Evolutionary conservation across 108 stramenopile genomes (phyloP), one percentile per base, ranked within the genome.

Genomic region (Cyclotella cryptica): DNA sequence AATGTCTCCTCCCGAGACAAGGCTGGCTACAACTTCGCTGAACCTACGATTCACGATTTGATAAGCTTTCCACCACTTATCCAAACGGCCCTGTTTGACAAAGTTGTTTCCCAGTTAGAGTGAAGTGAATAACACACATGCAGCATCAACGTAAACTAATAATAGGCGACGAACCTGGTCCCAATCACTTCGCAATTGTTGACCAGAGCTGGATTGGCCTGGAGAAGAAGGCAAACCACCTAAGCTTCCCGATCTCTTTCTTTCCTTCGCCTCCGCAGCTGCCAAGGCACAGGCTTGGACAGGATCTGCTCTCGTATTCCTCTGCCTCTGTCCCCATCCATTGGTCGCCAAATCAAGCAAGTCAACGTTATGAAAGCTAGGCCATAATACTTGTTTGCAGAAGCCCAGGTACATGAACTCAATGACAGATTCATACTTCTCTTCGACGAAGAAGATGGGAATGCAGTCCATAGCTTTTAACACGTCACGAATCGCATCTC

Each of bases 341-440:
- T 86, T 84, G 28, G 85, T 89, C 45, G 85, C 85, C 79, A 92
- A 82, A 83, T 97, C 97, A 12, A 98, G 66, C 52, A 93, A 62
- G 57, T 98, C 96, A 51, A 99, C 97, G 70, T 99, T 99, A 81
- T 99, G 99, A 77, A 99, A 98, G 45, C 92, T 88, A 5, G 98
- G 98, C 98, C 99, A 98, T 19, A 99, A 72, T 22, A 98, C 94
- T 80, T 96, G 94, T 82, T 98, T 98, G 84, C 99, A 99, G 76
- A 96, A 97, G 27, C 98, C 96, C 43, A 94, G 84, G 72, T 99
- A 99, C 85, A 83, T 95, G 87, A 41, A 87, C 79, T 79, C 93
- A 69, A 69, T 70, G 55, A 61, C 75, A 15, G 22, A 46, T 53
- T 76, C 71, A 17, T 70, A 53, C 21, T 66, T 69, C 1, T 85